These are phyloP conservation scores for Leccinum arenicola DNA, from an alignment of 768 basidiomycete species.

Conservation along the genomic window DNA sequence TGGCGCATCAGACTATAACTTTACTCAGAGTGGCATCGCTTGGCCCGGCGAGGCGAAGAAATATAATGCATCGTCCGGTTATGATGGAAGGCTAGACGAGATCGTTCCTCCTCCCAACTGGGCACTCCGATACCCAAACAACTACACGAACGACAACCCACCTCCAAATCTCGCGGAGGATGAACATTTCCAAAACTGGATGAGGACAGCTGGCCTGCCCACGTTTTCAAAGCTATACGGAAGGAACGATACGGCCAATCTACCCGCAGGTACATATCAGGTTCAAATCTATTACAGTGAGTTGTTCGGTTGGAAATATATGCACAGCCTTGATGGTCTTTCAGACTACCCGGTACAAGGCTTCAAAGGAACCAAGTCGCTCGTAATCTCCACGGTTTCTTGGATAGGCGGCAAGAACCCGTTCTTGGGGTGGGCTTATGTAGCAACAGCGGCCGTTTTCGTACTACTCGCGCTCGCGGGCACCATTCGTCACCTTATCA, in stretches of 20 bases:
- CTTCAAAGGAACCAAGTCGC: slow-evolving; percentile 93
- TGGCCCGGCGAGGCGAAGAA: slow-evolving; percentile 96
- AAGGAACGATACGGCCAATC: slow-evolving; percentile 75
- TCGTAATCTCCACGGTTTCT: slow-evolving; percentile 95
- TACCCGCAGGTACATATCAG: slow-evolving; percentile 72
- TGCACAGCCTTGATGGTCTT: slow-evolving; percentile 5
- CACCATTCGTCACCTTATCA: slow-evolving; percentile 88
- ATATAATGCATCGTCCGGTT: slow-evolving; percentile 61
- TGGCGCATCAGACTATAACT: slow-evolving; percentile 55
- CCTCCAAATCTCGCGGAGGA: slow-evolving; percentile 74
- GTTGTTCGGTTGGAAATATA: not conserved
- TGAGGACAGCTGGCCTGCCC: slow-evolving; percentile 95
- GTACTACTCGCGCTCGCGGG: slow-evolving; percentile 84
- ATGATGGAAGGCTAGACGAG: slow-evolving; percentile 49
- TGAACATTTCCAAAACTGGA: slow-evolving; percentile 99
- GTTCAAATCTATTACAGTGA: slow-evolving; percentile 79
- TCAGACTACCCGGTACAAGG: slow-evolving; percentile 91
- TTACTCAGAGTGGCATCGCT: slow-evolving; percentile 81
- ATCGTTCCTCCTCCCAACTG: slow-evolving; percentile 96
- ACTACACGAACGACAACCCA: slow-evolving; percentile 60
- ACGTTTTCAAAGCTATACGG: slow-evolving; percentile 96
- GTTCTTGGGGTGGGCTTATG: slow-evolving; percentile 98
- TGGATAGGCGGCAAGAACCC: slow-evolving; percentile 99
- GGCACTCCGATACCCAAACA: slow-evolving; percentile 65
- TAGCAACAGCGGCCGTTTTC: slow-evolving; percentile 84